Conservation (phyloP, 345 rosid species). For the Rhizophora apiculata region DNA sequence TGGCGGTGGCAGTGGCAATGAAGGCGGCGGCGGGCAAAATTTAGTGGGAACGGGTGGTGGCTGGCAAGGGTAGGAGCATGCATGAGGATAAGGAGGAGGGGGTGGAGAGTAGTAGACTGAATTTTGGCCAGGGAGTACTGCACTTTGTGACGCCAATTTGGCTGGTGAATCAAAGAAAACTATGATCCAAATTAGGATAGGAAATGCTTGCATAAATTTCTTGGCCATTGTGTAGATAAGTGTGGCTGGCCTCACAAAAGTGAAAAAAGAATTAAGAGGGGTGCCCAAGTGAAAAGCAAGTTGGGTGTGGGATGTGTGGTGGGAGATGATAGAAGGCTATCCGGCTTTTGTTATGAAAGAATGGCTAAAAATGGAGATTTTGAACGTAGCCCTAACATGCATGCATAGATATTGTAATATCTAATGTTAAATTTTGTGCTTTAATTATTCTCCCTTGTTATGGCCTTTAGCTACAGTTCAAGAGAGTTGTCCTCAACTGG, state of each 20-base stretch:
- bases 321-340: not conserved
- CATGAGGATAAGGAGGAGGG: slow-evolving; percentile 6
- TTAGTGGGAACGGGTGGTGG: slow-evolving; percentile 32
- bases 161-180: slow-evolving; percentile 8
- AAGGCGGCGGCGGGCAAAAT: slow-evolving; percentile 36
- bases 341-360: not conserved
- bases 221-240: slow-evolving; percentile 10
- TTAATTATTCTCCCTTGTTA: no score
- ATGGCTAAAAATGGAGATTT: slow-evolving; percentile 10
- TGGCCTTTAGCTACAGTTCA: no score
- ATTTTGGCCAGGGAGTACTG: slow-evolving; percentile 2
- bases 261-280: slow-evolving; percentile 2
- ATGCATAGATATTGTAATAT: no score
- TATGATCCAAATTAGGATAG: slow-evolving; percentile 12
- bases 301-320: slow-evolving; percentile 17
- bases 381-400: slow-evolving; percentile 16
- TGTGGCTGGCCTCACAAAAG: not conserved
- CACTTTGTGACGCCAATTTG: slow-evolving; percentile 12
- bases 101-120: not conserved
- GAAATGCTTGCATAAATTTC: slow-evolving; percentile 4
- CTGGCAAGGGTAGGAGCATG: slow-evolving; percentile 36
- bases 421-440: no score
- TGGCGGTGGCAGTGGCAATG: slow-evolving; percentile 10
- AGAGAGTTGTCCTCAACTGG: no score
- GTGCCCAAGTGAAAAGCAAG: not conserved